phyloP scores from a whole-genome alignment of 2,329 filamentous ascomycete genomes.

The Alternaria metachromatica region DNA sequence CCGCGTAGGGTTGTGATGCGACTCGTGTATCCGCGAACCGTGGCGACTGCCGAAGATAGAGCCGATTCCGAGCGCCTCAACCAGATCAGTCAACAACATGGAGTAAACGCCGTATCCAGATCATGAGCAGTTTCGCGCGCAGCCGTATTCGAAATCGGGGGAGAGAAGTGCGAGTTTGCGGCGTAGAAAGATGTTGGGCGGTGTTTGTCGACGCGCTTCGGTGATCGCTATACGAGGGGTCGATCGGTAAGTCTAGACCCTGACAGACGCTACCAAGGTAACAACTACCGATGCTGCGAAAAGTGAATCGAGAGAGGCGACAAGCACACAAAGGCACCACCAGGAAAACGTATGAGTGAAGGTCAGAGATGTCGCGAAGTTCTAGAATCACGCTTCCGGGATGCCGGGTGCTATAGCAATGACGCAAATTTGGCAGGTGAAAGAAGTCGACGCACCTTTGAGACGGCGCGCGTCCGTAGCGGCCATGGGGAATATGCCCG shows the following conservation, averaged over 20 bases:
- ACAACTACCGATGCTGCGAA: background rate
- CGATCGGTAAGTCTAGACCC: constrained; percentile 29
- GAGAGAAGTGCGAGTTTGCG: background rate
- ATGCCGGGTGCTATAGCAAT: constrained; percentile 12
- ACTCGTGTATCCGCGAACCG: background rate
- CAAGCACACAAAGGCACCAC: constrained; percentile 4
- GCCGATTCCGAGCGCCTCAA: constrained; percentile 1
- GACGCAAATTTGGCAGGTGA: constrained; percentile 18
- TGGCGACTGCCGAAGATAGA: background rate
- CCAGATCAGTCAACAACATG: constrained; percentile 5
- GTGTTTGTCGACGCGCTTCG: constrained; percentile 17
- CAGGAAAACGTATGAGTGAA: background rate
- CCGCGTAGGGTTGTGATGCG: background rate
- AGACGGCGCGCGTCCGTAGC: constrained; percentile 9
- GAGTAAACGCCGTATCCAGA: background rate
- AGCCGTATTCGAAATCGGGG: background rate
- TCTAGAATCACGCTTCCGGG: constrained; percentile 26
- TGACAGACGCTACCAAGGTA: background rate
- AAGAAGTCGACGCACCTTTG: constrained; percentile 1
- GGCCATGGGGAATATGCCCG: constrained; percentile 18
- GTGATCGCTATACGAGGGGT: constrained; percentile 13
- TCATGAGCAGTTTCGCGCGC: constrained; percentile 5
- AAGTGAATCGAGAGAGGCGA: background rate
- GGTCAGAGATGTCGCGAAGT: constrained; percentile 6
- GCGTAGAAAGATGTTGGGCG: constrained; percentile 2